Conservation (phyloP, 1,284 basidiomycete genomes). For the Mrakiaceae sp. region DNA sequence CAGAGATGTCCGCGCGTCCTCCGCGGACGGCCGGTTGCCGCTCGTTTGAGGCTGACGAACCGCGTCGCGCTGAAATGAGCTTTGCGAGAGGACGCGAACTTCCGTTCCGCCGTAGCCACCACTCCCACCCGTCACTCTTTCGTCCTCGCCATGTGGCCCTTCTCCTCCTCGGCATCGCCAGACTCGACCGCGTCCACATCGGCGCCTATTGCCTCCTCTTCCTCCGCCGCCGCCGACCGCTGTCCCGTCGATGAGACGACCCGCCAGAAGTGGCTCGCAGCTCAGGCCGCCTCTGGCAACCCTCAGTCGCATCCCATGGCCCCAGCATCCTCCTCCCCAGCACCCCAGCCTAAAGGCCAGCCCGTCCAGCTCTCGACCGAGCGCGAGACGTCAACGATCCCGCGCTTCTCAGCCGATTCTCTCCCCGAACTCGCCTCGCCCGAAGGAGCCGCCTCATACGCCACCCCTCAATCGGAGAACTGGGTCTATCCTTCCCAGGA, state of each 20-base stretch:
- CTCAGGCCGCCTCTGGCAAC: slow-evolving; percentile 24
- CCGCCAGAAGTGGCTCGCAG: slow-evolving; percentile 33
- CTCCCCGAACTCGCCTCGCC: slow-evolving; percentile 12
- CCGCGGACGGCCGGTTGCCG: no score
- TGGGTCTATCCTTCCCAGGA: slow-evolving; percentile 99
- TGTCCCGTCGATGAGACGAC: slow-evolving; percentile 58
- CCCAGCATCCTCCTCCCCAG: slow-evolving; percentile 5
- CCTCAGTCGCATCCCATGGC: no score
- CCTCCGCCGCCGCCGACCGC: slow-evolving; percentile 35
- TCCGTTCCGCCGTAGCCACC: no score
- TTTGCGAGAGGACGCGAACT: no score
- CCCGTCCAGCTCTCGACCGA: slow-evolving; percentile 54
- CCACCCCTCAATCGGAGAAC: slow-evolving; percentile 45
- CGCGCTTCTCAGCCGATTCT: slow-evolving; percentile 38
- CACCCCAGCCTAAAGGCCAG: slow-evolving; percentile 20
- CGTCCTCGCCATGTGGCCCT: slow-evolving; percentile 6
- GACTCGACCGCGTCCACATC: background rate
- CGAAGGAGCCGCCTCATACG: slow-evolving; percentile 2
- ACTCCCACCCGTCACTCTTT: no score
- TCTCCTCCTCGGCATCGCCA: background rate
- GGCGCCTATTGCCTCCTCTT: background rate
- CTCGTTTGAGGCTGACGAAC: no score
- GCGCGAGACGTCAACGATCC: slow-evolving; percentile 69
- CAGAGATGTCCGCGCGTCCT: no score
- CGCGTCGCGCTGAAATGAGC: no score